Conservation (phyloP, 768 basidiomycete species). For the Hericium rajendrae region DNA sequence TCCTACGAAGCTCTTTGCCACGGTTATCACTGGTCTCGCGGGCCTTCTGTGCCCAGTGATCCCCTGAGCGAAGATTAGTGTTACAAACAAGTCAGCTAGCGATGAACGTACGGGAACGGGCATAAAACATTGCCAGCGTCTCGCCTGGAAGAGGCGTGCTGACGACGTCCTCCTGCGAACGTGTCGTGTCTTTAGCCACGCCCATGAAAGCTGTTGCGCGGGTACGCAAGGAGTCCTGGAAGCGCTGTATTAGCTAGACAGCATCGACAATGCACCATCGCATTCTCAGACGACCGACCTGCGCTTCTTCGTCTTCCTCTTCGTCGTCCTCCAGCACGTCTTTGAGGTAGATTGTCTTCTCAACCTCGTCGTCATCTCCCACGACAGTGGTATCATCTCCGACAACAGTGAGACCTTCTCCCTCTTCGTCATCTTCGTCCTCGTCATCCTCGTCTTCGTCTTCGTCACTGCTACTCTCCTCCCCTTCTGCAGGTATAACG, state of each 20-base stretch:
- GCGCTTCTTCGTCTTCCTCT: constrained; percentile 1
- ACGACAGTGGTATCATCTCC: constrained; percentile 19
- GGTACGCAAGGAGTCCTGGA: constrained; percentile 29
- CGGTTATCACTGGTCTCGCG: constrained; percentile 47
- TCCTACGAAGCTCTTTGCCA: constrained; percentile 69
- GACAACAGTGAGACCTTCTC: constrained; percentile 25
- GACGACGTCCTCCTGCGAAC: constrained; percentile 59
- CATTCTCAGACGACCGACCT: not conserved
- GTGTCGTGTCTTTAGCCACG: constrained; percentile 44
- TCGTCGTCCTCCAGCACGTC: constrained; percentile 14
- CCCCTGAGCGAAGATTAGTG: constrained; percentile 32
- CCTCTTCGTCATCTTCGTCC: constrained; percentile 30
- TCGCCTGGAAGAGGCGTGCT: constrained; percentile 83
- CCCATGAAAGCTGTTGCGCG: constrained; percentile 51
- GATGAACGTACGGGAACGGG: constrained; percentile 52
- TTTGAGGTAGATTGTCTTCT: not conserved
- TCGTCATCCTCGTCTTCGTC: constrained; percentile 50
- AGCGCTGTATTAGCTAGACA: not conserved
- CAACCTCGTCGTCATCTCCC: constrained; percentile 18
- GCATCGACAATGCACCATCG: no score
- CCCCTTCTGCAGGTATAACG: constrained; percentile 51
- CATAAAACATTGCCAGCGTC: constrained; percentile 74
- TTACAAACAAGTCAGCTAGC: not conserved
- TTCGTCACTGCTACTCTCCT: constrained; percentile 52
- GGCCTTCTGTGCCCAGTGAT: constrained; percentile 75